A percentile compares a stretch with the other conserved stretches of the same genome.
These are phyloP conservation scores for Decorospora gaudefroyi DNA, from an alignment of 2,329 filamentous ascomycete species.

Conservation along the genomic window DNA sequence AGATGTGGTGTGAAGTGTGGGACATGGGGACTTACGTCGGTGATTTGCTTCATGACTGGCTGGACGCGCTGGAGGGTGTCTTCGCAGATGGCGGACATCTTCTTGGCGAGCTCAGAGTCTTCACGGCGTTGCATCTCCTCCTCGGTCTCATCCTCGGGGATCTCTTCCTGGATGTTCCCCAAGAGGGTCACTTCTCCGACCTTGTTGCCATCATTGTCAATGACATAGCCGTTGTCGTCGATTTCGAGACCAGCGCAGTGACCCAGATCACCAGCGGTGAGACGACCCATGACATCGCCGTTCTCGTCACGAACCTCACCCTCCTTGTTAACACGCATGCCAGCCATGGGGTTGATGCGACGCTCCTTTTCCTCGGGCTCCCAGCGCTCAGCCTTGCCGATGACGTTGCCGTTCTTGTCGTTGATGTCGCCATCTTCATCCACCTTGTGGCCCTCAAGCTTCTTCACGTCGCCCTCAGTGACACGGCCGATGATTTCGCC, in stretches of 20 bases:
- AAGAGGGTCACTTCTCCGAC: constrained; percentile 66
- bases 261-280: constrained; percentile 57
- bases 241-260: constrained; percentile 59
- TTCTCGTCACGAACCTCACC: constrained; percentile 58
- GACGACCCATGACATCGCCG: constrained; percentile 55
- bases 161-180: constrained; percentile 62
- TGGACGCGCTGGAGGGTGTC: constrained; percentile 82
- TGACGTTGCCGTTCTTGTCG: constrained; percentile 59
- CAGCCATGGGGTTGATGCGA: constrained; percentile 64
- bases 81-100: constrained; percentile 73
- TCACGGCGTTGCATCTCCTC: constrained; percentile 55
- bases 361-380: constrained; percentile 59
- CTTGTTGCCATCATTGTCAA: constrained; percentile 64
- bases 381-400: constrained; percentile 59
- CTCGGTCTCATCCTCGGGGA: constrained; percentile 58
- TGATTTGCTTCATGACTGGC: constrained; percentile 85
- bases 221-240: constrained; percentile 58
- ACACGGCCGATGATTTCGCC: constrained; percentile 56
- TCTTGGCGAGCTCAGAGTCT: constrained; percentile 75
- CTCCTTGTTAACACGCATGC: constrained; percentile 58
- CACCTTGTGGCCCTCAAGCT: constrained; percentile 56
- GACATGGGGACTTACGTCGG: constrained; percentile 60
- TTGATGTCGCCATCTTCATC: constrained; percentile 59
- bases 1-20: neutral
- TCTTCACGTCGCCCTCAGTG: constrained; percentile 57